Evolutionary conservation across 2,329 filamentous ascomycete genomes (phyloP).

Genomic region (Helicocarpus griseus): DNA sequence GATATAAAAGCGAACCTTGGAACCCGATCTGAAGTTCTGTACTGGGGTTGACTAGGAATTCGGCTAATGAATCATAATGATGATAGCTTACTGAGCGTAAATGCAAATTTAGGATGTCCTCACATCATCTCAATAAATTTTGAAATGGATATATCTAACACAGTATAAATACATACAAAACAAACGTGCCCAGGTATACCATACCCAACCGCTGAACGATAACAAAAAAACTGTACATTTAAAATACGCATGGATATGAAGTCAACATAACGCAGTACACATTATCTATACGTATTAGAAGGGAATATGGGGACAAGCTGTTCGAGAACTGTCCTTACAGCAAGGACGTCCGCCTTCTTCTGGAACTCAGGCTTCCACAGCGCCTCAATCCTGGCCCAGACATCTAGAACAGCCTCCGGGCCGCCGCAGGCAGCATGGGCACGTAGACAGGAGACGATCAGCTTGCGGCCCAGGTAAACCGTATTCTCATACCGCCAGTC

Average conservation of each 20-base stretch:
- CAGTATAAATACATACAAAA: neutral
- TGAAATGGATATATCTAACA: neutral
- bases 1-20: too few relatives aligned
- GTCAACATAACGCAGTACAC: neutral
- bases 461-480: conserved; percentile 32
- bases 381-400: conserved; percentile 30
- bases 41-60: too few relatives aligned
- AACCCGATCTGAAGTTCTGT: too few relatives aligned
- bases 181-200: neutral
- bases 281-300: neutral
- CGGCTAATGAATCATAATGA: too few relatives aligned
- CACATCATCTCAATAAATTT: neutral
- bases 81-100: too few relatives aligned
- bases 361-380: conserved; percentile 31
- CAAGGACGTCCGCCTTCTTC: conserved; percentile 26
- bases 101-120: too few relatives aligned
- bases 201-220: neutral
- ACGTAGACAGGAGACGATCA: conserved; percentile 29
- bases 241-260: neutral
- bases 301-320: conserved; percentile 19
- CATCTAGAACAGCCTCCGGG: conserved; percentile 26
- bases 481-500: conserved; percentile 28
- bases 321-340: conserved; percentile 29
- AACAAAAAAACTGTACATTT: neutral
- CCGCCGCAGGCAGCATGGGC: conserved; percentile 31